Evolutionary conservation across 2,329 filamentous ascomycete species (phyloP).

Genomic region (Stromatinia cepivora): DNA sequence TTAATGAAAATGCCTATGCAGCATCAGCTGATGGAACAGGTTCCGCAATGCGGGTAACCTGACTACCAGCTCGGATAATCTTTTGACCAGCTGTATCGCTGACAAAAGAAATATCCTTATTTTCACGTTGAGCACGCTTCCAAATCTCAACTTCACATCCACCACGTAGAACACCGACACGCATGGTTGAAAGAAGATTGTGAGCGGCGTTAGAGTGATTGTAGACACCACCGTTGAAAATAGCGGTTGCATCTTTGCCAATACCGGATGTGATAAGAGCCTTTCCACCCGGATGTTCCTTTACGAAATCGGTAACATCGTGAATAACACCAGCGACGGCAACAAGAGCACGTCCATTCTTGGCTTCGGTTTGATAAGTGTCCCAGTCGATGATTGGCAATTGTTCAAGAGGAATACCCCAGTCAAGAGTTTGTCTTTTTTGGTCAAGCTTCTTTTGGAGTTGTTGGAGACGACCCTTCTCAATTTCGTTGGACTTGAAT

Average conservation of each 20-base stretch:
- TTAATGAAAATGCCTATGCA: slow-evolving; percentile 52
- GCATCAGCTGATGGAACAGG: slow-evolving; percentile 82
- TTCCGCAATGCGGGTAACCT: slow-evolving; percentile 79
- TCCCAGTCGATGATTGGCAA: slow-evolving; percentile 86
- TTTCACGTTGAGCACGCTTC: slow-evolving; percentile 82
- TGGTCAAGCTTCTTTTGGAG: slow-evolving; percentile 91
- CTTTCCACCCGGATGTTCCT: slow-evolving; percentile 87
- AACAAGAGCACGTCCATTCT: slow-evolving; percentile 74
- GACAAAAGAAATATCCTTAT: slow-evolving; percentile 77
- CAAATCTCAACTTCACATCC: slow-evolving; percentile 90
- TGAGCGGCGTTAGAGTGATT: slow-evolving; percentile 87
- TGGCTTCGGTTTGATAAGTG: slow-evolving; percentile 75
- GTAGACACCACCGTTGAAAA: slow-evolving; percentile 92
- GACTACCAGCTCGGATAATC: slow-evolving; percentile 81
- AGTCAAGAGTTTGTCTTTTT: slow-evolving; percentile 78
- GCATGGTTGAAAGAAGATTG: slow-evolving; percentile 85
- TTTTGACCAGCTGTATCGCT: slow-evolving; percentile 79
- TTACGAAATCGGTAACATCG: slow-evolving; percentile 81
- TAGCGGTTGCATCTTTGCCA: slow-evolving; percentile 84
- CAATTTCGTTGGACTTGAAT: slow-evolving; percentile 89
- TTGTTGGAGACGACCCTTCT: slow-evolving; percentile 87
- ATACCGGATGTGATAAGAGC: slow-evolving; percentile 80
- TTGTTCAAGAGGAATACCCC: slow-evolving; percentile 82
- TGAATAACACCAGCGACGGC: slow-evolving; percentile 83
- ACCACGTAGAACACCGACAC: slow-evolving; percentile 81